Conservation (phyloP, 371 early-diverging fungal species). For the Mucor plumbeus region DNA sequence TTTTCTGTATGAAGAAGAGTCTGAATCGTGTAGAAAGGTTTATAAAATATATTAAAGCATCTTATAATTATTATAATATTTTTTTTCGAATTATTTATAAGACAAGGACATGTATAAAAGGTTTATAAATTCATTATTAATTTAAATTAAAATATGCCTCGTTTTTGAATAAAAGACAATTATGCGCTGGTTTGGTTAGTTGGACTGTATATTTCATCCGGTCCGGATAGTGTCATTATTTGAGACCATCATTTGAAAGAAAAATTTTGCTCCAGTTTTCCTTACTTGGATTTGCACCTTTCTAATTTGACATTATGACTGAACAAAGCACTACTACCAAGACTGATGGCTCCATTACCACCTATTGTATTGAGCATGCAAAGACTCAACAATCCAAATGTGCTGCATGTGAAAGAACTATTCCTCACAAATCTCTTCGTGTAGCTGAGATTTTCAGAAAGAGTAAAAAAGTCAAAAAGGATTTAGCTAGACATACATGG, state of each 20-base stretch:
- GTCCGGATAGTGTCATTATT: not conserved
- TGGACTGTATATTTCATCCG: conserved; percentile 11
- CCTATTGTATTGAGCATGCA: conserved; percentile 61
- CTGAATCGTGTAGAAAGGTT: no score
- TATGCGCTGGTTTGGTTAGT: no score
- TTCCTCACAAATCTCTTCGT: conserved; percentile 58
- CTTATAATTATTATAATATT: no score
- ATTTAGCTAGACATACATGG: conserved; percentile 59
- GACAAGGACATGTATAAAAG: no score
- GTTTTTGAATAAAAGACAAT: no score
- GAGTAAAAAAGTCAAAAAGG: conserved; percentile 60
- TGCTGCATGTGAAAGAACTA: conserved; percentile 47
- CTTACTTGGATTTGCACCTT: no score
- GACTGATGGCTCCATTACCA: conserved; percentile 38
- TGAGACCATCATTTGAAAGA: not conserved
- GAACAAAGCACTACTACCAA: conserved; percentile 15
- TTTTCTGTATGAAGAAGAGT: no score
- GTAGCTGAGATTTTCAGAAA: conserved; percentile 56
- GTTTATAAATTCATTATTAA: no score
- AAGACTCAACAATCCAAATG: conserved; percentile 51
- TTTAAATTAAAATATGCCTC: no score
- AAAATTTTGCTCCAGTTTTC: conserved; percentile 2
- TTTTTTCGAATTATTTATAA: no score
- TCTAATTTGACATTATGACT: conserved; percentile 11
- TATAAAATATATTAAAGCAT: no score